Percentiles rank a stretch among this genome's conserved stretches.
These are phyloP conservation scores for Platismatia glauca DNA, from an alignment of 495 filamentous ascomycete genomes.

Conservation along the genomic window DNA sequence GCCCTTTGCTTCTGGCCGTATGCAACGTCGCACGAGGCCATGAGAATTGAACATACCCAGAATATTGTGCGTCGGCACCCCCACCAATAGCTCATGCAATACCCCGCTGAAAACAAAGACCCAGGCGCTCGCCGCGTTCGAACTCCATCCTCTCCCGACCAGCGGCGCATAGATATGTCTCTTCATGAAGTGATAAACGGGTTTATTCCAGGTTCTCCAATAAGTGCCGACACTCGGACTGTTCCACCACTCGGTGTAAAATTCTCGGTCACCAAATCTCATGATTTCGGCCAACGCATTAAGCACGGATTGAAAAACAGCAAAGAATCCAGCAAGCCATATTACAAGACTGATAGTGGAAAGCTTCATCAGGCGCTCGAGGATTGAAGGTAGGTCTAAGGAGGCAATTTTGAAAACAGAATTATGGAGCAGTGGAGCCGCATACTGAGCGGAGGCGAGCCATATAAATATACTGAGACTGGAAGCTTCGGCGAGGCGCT, in stretches of 20 bases:
- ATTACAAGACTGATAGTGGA: constrained; percentile 88
- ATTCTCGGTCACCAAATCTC: constrained; percentile 83
- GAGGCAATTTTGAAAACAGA: constrained; percentile 74
- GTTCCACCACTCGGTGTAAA: constrained; percentile 99
- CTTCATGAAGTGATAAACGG: constrained; percentile 92
- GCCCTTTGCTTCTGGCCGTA: not conserved
- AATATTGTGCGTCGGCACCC: constrained; percentile 90
- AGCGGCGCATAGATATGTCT: constrained; percentile 83
- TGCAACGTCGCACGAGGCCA: not conserved
- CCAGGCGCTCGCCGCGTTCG: constrained; percentile 54
- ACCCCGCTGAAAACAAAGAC: constrained; percentile 83
- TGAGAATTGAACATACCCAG: constrained; percentile 49
- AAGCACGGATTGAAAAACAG: constrained; percentile 79
- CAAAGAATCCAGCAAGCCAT: constrained; percentile 96
- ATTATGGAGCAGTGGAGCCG: constrained; percentile 78
- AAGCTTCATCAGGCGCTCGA: constrained; percentile 87
- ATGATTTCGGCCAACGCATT: constrained; percentile 89
- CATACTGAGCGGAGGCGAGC: constrained; percentile 88
- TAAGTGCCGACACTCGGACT: constrained; percentile 74
- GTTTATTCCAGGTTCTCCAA: constrained; percentile 96
- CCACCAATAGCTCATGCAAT: constrained; percentile 86
- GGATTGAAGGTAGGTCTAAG: constrained; percentile 71
- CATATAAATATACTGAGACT: constrained; percentile 79
- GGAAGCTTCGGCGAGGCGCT: constrained; percentile 67
- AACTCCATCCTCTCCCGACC: constrained; percentile 68